Evolutionary conservation across 371 early-diverging fungal species (phyloP).

Genomic region (Syncephalastrum monosporum): DNA sequence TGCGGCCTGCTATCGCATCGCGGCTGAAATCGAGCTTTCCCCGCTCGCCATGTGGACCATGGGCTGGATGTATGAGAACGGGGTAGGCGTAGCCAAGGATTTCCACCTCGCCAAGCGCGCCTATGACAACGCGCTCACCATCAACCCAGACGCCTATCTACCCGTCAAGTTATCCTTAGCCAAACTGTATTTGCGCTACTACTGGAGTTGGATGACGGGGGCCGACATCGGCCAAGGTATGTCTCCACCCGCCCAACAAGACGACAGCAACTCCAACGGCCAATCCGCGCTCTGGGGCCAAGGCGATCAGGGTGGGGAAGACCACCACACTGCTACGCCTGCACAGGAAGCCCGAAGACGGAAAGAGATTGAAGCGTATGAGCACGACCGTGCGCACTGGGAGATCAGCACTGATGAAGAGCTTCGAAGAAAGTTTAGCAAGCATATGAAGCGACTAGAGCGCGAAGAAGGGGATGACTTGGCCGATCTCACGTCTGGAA

Average conservation of each 20-base stretch:
- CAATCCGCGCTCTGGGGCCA: slow-evolving; percentile 2
- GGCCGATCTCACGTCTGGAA: slow-evolving; percentile 12
- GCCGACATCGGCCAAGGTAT: slow-evolving; percentile 43
- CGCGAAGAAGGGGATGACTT: slow-evolving; percentile 31
- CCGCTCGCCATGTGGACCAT: slow-evolving; percentile 95
- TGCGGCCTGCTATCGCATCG: slow-evolving; percentile 83
- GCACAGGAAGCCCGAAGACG: slow-evolving; percentile 20
- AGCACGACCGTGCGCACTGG: slow-evolving; percentile 18
- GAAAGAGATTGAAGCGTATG: slow-evolving; percentile 21
- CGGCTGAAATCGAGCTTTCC: slow-evolving; percentile 78
- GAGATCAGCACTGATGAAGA: slow-evolving; percentile 40
- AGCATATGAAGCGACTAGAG: slow-evolving; percentile 33
- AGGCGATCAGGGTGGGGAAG: not conserved
- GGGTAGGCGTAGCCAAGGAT: slow-evolving; percentile 86
- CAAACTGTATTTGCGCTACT: slow-evolving; percentile 58
- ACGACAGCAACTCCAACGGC: slow-evolving; percentile 1
- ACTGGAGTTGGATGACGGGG: slow-evolving; percentile 65
- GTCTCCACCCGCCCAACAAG: not conserved
- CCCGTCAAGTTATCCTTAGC: slow-evolving; percentile 79
- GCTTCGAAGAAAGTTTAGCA: slow-evolving; percentile 35
- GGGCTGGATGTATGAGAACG: slow-evolving; percentile 96
- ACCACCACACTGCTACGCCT: not conserved
- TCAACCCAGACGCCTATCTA: slow-evolving; percentile 79
- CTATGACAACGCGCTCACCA: slow-evolving; percentile 78
- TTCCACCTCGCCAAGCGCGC: slow-evolving; percentile 90